Conservation (phyloP, 768 basidiomycete genomes). For the Boletus rex-veris region DNA sequence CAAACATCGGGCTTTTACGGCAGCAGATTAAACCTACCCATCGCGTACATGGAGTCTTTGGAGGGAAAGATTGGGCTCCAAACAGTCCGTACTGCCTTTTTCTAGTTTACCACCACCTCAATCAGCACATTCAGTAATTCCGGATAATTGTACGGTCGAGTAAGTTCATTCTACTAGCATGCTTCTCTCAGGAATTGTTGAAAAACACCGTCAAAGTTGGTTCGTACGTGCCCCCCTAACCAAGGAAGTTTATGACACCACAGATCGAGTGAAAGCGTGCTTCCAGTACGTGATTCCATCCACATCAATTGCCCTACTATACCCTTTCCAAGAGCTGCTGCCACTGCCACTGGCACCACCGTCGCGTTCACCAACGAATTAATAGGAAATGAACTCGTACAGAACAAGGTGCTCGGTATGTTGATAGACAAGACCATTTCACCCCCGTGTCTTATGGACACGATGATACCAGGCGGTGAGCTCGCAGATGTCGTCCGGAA, state of each 20-base stretch:
- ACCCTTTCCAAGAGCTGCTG: constrained; percentile 52
- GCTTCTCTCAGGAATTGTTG: not conserved
- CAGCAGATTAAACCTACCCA: constrained; percentile 79
- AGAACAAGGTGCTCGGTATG: constrained; percentile 62
- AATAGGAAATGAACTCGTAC: constrained; percentile 54
- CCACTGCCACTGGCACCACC: constrained; percentile 61
- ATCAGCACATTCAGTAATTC: constrained; percentile 55
- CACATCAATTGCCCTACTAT: not conserved
- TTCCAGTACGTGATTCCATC: constrained; percentile 51
- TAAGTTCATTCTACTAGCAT: constrained; percentile 30
- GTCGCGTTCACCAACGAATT: constrained; percentile 39
- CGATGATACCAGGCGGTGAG: constrained; percentile 47
- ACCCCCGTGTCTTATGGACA: not conserved
- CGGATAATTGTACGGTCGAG: constrained; percentile 74
- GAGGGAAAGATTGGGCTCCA: constrained; percentile 70
- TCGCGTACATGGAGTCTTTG: constrained; percentile 77
- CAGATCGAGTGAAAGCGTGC: constrained; percentile 63
- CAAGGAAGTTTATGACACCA: constrained; percentile 54
- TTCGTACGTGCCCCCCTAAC: constrained; percentile 70
- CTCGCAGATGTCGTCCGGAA: constrained; percentile 58
- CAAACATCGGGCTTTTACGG: constrained; percentile 71
- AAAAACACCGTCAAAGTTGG: constrained; percentile 41
- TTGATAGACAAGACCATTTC: not conserved
- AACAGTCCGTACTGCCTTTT: constrained; percentile 47
- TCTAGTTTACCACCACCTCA: not conserved